Evolutionary conservation across 192 early-diverging fungal species (phyloP), one percentile per base, ranked within the genome.

Genomic region (Funneliformis mosseae): DNA sequence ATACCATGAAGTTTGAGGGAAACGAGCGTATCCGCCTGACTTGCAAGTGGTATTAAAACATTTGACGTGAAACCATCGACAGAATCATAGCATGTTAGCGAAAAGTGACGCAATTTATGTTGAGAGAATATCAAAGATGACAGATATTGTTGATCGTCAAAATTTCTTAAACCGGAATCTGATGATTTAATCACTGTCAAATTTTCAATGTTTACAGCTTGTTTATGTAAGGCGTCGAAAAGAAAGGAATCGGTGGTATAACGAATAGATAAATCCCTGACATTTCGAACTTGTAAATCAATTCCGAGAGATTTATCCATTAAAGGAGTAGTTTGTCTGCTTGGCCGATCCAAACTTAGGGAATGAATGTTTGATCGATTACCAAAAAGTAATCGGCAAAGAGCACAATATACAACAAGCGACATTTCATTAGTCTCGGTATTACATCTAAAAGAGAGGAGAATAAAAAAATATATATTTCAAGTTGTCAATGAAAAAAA

Each of bases 41-140:
- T 72, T 46, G 70, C 70, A 25, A 72, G 43, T 25, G 70, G 70
- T 39, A 18, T 72, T 27, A 72, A 72, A 72, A 72, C 25, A 72
- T 45, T 72, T 72, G 70, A 45, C 25, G 41, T 39, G 48, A 72
- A 72, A 11, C 70, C 70, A 46, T 72, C 48, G 27, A 72, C 23
- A 25, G 70, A 46, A 46, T 48, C 70, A 48, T 72, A 72, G 27
- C 70, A 72, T 45, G 21, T 28, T n/a, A 72, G n/a, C 10, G 43
- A 48, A 38, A 72, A 72, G 1, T 18, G 21, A 46, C 43, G 21
- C 48, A 72, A 72, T 46, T 46, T 46, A 11, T n/a, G 6, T 72
- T 72, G 70, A 72, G 70, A 23, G 18, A 72, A 72, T 72, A 72
- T 72, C 23, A 72, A 72, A 12, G 70, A 72, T 0, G 42, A 46